Conservation (phyloP, 129 eudicot species). For the Flaveria bidentis region DNA sequence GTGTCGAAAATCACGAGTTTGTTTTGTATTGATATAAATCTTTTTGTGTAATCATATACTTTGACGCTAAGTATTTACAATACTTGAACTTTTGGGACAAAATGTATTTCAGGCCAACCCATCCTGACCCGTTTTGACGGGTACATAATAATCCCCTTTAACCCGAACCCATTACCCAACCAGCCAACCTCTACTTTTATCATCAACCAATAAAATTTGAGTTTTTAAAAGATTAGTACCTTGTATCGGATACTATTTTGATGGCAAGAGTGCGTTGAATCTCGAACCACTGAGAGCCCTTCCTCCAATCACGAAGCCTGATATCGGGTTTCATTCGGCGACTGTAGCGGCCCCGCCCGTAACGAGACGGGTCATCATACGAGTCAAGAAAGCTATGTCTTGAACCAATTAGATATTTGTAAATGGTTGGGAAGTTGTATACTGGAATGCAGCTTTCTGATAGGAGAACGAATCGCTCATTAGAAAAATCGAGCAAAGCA, state of each 20-base stretch:
- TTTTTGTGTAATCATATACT: not conserved
- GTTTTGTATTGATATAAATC: not conserved
- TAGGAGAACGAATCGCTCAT: constrained; percentile 82
- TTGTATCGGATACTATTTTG: constrained; percentile 61
- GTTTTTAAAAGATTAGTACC: constrained; percentile 15
- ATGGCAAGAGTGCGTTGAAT: constrained; percentile 63
- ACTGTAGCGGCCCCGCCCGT: constrained; percentile 91
- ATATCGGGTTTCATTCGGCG: constrained; percentile 68
- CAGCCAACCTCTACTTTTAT: not conserved
- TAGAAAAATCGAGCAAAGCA: constrained; percentile 93
- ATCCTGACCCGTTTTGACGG: not conserved
- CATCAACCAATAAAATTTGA: not conserved
- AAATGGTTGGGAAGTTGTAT: constrained; percentile 71
- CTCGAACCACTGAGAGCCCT: constrained; percentile 98
- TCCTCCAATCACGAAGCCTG: constrained; percentile 71
- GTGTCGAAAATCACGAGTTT: not conserved
- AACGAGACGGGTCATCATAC: constrained; percentile 74
- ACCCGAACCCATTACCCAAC: constrained; percentile 11
- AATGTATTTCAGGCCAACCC: not conserved
- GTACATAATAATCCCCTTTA: not conserved
- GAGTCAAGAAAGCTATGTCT: constrained; percentile 74
- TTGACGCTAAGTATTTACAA: no score
- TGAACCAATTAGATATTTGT: constrained; percentile 68
- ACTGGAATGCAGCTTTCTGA: constrained; percentile 94
- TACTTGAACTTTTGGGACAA: not conserved